A percentile compares a stretch with the other conserved stretches of the same genome.
Evolutionary conservation across 345 rosid genomes (phyloP).

Genomic region (Melastoma malabathricum): DNA sequence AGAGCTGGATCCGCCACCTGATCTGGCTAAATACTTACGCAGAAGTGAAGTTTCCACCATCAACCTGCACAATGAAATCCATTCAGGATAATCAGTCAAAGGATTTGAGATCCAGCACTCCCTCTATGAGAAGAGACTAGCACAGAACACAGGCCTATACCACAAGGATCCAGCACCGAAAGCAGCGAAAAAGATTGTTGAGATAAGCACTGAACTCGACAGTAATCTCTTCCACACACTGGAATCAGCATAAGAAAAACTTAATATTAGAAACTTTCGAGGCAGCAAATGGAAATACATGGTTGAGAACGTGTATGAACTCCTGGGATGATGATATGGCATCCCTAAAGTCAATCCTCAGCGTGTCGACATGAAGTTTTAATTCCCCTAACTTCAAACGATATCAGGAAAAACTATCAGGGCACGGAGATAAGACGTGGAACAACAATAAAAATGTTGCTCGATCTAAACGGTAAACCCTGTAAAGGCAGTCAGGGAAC

Average conservation of each 20-base stretch:
- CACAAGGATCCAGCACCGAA: slow-evolving; percentile 73
- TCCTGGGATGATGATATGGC: not conserved
- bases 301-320: not conserved
- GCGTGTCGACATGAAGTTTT: slow-evolving; percentile 95
- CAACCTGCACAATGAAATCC: slow-evolving; percentile 50
- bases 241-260: slow-evolving; percentile 54
- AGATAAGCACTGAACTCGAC: slow-evolving; percentile 79
- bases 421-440: no score
- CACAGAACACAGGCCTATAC: slow-evolving; percentile 24
- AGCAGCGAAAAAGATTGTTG: slow-evolving; percentile 78
- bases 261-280: no score
- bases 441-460: no score
- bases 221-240: slow-evolving; percentile 67
- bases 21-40: slow-evolving; percentile 78
- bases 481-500: not conserved
- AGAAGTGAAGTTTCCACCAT: slow-evolving; percentile 95
- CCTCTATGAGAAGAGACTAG: not conserved
- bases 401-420: not conserved
- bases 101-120: not conserved
- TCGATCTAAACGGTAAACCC: not conserved
- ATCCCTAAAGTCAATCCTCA: slow-evolving; percentile 15
- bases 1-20: slow-evolving; percentile 96
- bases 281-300: no score
- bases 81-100: not conserved
- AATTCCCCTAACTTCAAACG: slow-evolving; percentile 70